Evolutionary conservation across 2,329 filamentous ascomycete species (phyloP).

Genomic region (Leptodontidium sp.): DNA sequence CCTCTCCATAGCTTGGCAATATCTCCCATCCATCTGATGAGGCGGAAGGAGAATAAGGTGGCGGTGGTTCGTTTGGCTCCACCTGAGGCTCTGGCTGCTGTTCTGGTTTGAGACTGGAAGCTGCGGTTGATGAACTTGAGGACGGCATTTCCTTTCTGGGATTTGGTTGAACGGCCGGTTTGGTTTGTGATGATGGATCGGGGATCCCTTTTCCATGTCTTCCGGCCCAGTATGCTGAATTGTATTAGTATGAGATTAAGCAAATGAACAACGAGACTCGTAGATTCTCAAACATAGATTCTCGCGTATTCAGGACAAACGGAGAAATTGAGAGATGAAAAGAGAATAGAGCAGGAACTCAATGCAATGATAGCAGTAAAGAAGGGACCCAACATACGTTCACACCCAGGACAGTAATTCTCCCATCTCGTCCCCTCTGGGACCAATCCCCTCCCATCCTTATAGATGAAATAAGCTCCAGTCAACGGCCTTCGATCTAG

Average conservation of each 20-base stretch:
- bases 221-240: neutral
- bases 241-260: neutral
- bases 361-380: neutral
- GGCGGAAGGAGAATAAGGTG: conserved; percentile 2
- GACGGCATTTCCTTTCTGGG: neutral
- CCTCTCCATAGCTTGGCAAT: neutral
- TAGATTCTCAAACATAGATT: too few species aligned
- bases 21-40: conserved; percentile 3
- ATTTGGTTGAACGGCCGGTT: too few species aligned
- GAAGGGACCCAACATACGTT: neutral
- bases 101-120: neutral
- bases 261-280: too few species aligned
- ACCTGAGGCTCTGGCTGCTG: neutral
- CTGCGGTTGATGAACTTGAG: neutral
- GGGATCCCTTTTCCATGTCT: conserved; percentile 4
- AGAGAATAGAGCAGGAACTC: neutral
- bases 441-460: conserved; percentile 8
- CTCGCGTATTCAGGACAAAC: too few species aligned
- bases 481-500: neutral
- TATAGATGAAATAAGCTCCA: neutral
- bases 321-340: neutral
- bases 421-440: conserved; percentile 7
- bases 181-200: neutral
- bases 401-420: neutral
- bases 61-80: neutral